phyloP scores from a whole-genome alignment of 331 rosid species.

The Quercus phellos region DNA sequence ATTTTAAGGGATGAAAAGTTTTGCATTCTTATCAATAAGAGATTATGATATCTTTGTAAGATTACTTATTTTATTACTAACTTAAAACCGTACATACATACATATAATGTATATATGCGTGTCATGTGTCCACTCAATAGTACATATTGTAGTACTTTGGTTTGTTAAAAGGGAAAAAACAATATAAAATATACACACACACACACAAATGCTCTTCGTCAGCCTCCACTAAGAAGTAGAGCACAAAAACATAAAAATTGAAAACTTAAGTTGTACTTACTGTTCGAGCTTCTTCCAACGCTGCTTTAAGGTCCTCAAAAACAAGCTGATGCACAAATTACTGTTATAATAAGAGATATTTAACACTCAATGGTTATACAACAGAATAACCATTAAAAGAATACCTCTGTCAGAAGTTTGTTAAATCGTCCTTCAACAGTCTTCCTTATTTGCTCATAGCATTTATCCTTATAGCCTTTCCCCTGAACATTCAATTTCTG shows the following conservation, averaged over 20 bases:
- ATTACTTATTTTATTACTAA: no score
- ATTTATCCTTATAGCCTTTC: slow-evolving; percentile 91
- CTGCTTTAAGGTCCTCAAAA: slow-evolving; percentile 85
- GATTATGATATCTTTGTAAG: no score
- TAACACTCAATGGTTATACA: neutral
- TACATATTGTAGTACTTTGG: neutral
- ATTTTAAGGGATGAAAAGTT: no score
- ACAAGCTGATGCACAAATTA: slow-evolving; percentile 66
- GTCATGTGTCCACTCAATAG: neutral
- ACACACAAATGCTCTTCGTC: neutral
- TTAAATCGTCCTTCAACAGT: slow-evolving; percentile 83
- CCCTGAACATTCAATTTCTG: slow-evolving; percentile 80
- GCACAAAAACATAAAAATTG: slow-evolving; percentile 9
- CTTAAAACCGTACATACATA: no score
- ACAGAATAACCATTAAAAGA: neutral
- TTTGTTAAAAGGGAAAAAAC: neutral
- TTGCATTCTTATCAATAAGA: no score
- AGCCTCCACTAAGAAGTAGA: neutral
- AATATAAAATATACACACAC: no score
- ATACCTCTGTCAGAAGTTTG: slow-evolving; percentile 83
- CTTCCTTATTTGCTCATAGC: slow-evolving; percentile 90
- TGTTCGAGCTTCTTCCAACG: slow-evolving; percentile 84
- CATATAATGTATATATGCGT: no score
- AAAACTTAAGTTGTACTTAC: slow-evolving; percentile 40
- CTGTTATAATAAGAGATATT: neutral